phyloP scores from a whole-genome alignment of 805 yeast species.

The Yamadazyma ubonensis region DNA sequence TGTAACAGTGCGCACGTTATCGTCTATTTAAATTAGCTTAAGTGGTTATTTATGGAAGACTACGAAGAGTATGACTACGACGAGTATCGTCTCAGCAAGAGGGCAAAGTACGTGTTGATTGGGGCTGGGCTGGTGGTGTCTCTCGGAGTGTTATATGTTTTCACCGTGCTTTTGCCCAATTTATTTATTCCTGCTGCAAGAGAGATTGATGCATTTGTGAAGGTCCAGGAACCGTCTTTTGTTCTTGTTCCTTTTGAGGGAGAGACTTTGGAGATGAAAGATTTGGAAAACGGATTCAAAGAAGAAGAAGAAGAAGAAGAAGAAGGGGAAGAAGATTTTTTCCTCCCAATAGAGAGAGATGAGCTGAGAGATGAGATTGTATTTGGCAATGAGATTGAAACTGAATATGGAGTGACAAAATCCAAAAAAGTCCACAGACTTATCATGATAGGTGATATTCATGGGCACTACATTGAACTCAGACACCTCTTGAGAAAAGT shows the following conservation, averaged over 20 bases:
- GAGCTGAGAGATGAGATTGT: background rate
- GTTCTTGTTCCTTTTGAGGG: slow-evolving; percentile 25
- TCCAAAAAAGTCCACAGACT: slow-evolving; percentile 41
- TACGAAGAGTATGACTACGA: slow-evolving; percentile 1
- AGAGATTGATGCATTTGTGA: slow-evolving; percentile 24
- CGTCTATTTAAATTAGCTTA: too few relatives aligned
- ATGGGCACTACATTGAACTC: slow-evolving; percentile 68
- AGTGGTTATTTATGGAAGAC: too few relatives aligned
- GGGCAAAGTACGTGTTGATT: slow-evolving; percentile 17
- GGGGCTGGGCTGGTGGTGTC: slow-evolving; percentile 15
- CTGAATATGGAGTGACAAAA: background rate
- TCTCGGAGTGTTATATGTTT: slow-evolving; percentile 23
- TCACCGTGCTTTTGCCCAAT: slow-evolving; percentile 33
- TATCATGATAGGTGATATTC: slow-evolving; percentile 82
- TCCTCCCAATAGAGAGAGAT: background rate
- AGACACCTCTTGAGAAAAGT: slow-evolving; percentile 50
- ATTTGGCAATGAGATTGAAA: too few relatives aligned
- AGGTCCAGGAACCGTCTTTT: slow-evolving; percentile 25
- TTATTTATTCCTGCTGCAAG: slow-evolving; percentile 34
- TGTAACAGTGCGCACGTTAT: too few relatives aligned
- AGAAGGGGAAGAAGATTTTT: background rate
- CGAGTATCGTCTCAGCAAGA: slow-evolving; percentile 16
- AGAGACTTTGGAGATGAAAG: background rate
- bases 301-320: background rate
- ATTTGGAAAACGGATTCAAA: background rate